Evolutionary conservation across 73 alveolate genomes (phyloP), one percentile per base, ranked within the genome.

Genomic region (Paramecium sexaurelia): DNA sequence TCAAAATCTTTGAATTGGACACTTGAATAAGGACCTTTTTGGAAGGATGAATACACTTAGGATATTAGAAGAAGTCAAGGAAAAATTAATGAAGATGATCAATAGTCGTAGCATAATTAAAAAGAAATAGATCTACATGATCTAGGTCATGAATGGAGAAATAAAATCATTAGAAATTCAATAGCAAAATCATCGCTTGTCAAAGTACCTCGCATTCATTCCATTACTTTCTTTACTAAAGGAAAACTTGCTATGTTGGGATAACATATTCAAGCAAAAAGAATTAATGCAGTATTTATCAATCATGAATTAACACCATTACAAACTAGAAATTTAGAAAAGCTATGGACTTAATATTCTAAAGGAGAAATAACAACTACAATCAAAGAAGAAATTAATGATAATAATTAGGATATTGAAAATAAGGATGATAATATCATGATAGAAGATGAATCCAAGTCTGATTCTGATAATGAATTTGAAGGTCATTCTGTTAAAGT

Each of bases 201-300:
- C 0, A 95, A 92, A 75, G 85, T 95, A 29, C 75, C 96, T 51
- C 73, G 90, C 35, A 92, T 92, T 9, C 83, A 82, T 61, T 75
- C 96, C 1, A 68, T 92, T 39, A 87, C 96, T 5, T 96, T 56
- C 82, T 95, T 96, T 39, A 55, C 95, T 24, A 94, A 92, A 56
- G 97, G 98, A 15, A 96, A 96, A 73, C 89, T 96, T 17, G 40
- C 82, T 40, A 96, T 92, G 45, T 29, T 96, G 6, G 98, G 98
- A 1, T 66, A 85, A 55, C 91, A 24, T 43, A 75, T 96, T 5
- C 87, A 87, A 56, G 95, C 92, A 36, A 90, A 93, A 17, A 55
- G 75, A 19, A 84, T 95, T 13, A 88, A 95, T 51, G 95, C 93
- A n/a, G 97, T 96, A 6, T 96, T 92, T 61, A 78, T 96, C 0